Conservation (phyloP, 352 stramenopile species). For the Thraustotheca clavata region DNA sequence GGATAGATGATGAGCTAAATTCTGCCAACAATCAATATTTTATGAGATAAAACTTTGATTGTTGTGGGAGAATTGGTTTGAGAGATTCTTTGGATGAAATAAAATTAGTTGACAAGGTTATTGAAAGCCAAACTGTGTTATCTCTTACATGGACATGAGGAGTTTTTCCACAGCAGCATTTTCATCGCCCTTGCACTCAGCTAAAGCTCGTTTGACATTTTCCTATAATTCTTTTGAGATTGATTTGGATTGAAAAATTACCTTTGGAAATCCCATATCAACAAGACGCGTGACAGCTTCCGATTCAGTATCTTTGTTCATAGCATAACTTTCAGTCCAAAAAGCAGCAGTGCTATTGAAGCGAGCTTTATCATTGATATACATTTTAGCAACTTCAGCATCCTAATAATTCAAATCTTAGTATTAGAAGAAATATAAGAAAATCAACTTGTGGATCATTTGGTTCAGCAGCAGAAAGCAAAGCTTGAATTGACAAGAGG, state of each 20-base stretch:
- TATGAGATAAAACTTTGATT: no score
- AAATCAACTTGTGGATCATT: constrained; percentile 52
- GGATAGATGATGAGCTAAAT: no score
- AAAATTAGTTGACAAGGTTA: no score
- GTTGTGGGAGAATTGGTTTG: no score
- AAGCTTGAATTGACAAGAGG: constrained; percentile 91
- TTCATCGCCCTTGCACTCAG: constrained; percentile 68
- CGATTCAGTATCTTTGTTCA: constrained; percentile 43
- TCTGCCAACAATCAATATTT: no score
- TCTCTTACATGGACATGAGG: constrained; percentile 25
- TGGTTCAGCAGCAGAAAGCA: constrained; percentile 92
- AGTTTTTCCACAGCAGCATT: constrained; percentile 83
- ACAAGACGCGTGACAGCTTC: constrained; percentile 59
- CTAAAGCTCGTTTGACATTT: constrained; percentile 55
- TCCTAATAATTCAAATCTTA: constrained; percentile 41
- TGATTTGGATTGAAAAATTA: constrained; percentile 22
- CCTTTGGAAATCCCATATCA: constrained; percentile 82
- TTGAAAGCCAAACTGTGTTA: background rate
- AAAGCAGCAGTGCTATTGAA: constrained; percentile 93
- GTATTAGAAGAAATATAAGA: background rate
- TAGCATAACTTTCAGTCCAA: constrained; percentile 95
- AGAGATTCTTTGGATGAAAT: no score
- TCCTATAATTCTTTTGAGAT: constrained; percentile 29
- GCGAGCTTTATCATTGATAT: constrained; percentile 84
- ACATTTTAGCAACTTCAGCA: constrained; percentile 95